Conservation (phyloP, 495 filamentous ascomycete species). For the Sphaerosporella brunnea region DNA sequence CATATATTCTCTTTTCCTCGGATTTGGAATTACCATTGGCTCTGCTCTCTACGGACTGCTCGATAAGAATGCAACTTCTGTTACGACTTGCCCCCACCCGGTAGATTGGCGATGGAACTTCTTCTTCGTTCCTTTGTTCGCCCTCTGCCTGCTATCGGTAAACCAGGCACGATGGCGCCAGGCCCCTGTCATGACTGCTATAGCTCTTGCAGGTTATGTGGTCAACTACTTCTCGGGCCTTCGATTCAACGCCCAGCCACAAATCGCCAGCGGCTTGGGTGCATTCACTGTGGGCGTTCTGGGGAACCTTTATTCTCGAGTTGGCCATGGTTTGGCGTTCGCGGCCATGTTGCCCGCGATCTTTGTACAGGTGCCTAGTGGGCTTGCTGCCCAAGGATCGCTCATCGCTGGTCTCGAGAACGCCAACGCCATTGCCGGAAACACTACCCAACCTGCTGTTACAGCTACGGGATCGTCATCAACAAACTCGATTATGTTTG, state of each 20-base stretch:
- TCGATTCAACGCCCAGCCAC: slow-evolving; percentile 56
- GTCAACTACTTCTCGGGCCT: slow-evolving; percentile 64
- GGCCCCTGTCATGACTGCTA: slow-evolving; percentile 66
- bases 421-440: slow-evolving; percentile 55
- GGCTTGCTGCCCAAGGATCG: slow-evolving; percentile 67
- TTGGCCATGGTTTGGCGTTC: slow-evolving; percentile 62
- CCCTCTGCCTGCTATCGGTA: slow-evolving; percentile 62
- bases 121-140: slow-evolving; percentile 65
- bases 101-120: slow-evolving; percentile 45
- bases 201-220: slow-evolving; percentile 70
- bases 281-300: slow-evolving; percentile 73
- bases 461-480: neutral
- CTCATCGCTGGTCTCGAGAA: slow-evolving; percentile 69
- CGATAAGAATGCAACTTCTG: slow-evolving; percentile 58
- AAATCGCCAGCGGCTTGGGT: slow-evolving; percentile 68
- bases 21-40: slow-evolving; percentile 93
- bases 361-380: slow-evolving; percentile 84
- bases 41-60: slow-evolving; percentile 76
- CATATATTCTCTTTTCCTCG: slow-evolving; percentile 86
- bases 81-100: slow-evolving; percentile 46
- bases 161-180: slow-evolving; percentile 87
- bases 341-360: slow-evolving; percentile 83
- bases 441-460: slow-evolving; percentile 18
- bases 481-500: slow-evolving; percentile 52
- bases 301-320: slow-evolving; percentile 71